Evolutionary conservation across 2,329 filamentous ascomycete genomes (phyloP).

Genomic region (Fusarium goolgardi): DNA sequence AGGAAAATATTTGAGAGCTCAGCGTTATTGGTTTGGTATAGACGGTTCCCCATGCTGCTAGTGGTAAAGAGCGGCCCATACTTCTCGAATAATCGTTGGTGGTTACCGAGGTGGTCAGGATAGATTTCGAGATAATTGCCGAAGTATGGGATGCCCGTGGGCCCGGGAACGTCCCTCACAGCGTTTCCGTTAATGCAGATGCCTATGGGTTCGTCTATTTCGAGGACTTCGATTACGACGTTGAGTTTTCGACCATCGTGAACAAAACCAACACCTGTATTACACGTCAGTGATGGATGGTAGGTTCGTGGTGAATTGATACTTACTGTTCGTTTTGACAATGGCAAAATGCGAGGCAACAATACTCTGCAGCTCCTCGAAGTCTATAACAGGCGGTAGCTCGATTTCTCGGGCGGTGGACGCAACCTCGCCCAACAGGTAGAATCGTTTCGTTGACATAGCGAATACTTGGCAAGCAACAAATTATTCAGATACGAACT

Average conservation of each 20-base stretch:
- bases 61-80: slow-evolving; percentile 65
- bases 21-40: slow-evolving; percentile 64
- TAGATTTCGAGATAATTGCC: slow-evolving; percentile 67
- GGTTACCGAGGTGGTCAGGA: slow-evolving; percentile 68
- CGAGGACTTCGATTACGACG: slow-evolving; percentile 51
- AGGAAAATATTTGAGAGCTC: slow-evolving; percentile 59
- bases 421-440: not conserved
- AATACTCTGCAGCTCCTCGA: slow-evolving; percentile 12
- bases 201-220: slow-evolving; percentile 49
- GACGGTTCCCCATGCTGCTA: slow-evolving; percentile 60
- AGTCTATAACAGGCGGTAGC: not conserved
- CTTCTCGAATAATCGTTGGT: slow-evolving; percentile 63
- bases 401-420: slow-evolving; percentile 3
- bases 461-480: rapidly evolving
- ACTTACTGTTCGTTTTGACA: slow-evolving; percentile 54
- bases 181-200: slow-evolving; percentile 62
- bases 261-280: slow-evolving; percentile 53
- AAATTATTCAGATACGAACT: too few species aligned
- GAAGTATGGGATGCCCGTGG: slow-evolving; percentile 59
- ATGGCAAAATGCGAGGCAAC: slow-evolving; percentile 51
- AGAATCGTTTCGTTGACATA: slow-evolving; percentile 18
- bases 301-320: rapidly evolving
- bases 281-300: not conserved
- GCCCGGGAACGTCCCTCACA: slow-evolving; percentile 63
- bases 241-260: slow-evolving; percentile 43